Conservation (phyloP, 257 asterid species). For the Verbascum thapsus region DNA sequence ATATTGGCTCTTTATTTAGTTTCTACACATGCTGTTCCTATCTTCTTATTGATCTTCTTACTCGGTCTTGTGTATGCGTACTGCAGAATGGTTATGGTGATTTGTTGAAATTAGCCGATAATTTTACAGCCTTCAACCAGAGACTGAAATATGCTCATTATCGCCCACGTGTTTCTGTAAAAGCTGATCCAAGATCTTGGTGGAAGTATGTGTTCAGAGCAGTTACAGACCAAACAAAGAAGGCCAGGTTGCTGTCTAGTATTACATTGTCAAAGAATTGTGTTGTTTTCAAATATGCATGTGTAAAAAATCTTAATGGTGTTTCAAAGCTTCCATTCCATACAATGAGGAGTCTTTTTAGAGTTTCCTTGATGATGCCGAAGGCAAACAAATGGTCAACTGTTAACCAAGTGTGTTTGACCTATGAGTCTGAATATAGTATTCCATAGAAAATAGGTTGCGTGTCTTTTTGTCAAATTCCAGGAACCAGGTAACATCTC, state of each 20-base stretch:
- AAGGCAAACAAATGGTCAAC: slow-evolving; percentile 17
- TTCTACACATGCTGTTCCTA: slow-evolving; percentile 12
- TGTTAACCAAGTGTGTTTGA: slow-evolving; percentile 10
- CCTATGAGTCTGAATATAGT: background rate
- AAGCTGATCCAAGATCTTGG: slow-evolving; percentile 79
- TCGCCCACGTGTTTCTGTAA: slow-evolving; percentile 71
- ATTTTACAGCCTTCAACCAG: slow-evolving; percentile 90
- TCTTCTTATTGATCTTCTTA: slow-evolving; percentile 13
- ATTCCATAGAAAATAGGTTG: slow-evolving; percentile 8
- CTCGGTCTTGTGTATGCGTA: slow-evolving; percentile 20
- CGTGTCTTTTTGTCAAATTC: background rate
- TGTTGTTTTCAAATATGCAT: slow-evolving; percentile 2
- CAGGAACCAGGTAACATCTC: slow-evolving; percentile 3
- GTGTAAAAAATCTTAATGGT: background rate
- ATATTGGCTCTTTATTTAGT: slow-evolving; percentile 28
- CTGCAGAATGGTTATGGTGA: slow-evolving; percentile 85
- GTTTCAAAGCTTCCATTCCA: background rate
- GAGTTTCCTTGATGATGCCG: slow-evolving; percentile 13
- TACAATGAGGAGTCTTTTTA: background rate
- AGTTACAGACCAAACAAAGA: slow-evolving; percentile 75
- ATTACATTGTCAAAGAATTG: slow-evolving; percentile 4
- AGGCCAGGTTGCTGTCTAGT: slow-evolving; percentile 61
- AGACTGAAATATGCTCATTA: slow-evolving; percentile 84
- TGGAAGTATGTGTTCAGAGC: slow-evolving; percentile 90
- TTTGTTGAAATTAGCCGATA: slow-evolving; percentile 86